These are phyloP conservation scores for Dendrocalamus latiflorus DNA, from an alignment of 202 grass and related monocot genomes.

Conservation along the genomic window DNA sequence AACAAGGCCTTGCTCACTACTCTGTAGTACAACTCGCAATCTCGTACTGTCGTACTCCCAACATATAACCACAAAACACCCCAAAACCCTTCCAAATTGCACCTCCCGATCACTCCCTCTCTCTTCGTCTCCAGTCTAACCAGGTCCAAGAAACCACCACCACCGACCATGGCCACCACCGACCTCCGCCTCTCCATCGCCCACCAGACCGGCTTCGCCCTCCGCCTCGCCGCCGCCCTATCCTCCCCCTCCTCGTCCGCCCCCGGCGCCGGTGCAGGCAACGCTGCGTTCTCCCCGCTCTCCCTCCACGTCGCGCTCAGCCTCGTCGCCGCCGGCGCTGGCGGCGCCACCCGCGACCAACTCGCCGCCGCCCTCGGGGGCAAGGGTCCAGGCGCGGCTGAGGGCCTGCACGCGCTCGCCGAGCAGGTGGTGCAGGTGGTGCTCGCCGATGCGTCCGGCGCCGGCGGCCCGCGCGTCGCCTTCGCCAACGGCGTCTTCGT, in stretches of 20 bases:
- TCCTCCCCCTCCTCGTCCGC: not conserved
- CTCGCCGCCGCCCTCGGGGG: too few species aligned
- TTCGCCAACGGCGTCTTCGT: slow-evolving; percentile 65
- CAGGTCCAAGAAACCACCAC: not conserved
- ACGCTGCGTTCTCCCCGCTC: slow-evolving; percentile 73
- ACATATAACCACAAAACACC: not conserved
- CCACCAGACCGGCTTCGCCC: slow-evolving; percentile 56
- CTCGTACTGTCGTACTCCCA: not conserved
- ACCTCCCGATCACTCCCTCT: not conserved
- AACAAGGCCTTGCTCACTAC: too few species aligned
- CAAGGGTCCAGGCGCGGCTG: not conserved
- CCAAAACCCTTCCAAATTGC: not conserved
- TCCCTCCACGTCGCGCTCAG: slow-evolving; percentile 70
- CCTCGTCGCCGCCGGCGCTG: slow-evolving; percentile 63
- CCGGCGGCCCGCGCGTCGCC: slow-evolving; percentile 54
- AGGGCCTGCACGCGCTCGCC: slow-evolving; percentile 45
- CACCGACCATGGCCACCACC: slow-evolving; percentile 31
- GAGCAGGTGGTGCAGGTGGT: slow-evolving; percentile 68
- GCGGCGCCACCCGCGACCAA: too few species aligned
- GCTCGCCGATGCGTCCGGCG: slow-evolving; percentile 49
- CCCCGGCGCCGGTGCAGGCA: not conserved
- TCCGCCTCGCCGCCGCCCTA: slow-evolving; percentile 45
- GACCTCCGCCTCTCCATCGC: slow-evolving; percentile 56
- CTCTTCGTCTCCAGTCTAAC: not conserved
- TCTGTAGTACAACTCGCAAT: too few species aligned